phyloP scores from a whole-genome alignment of 2,329 filamentous ascomycete species.

The Teratosphaeria zuluensis region DNA sequence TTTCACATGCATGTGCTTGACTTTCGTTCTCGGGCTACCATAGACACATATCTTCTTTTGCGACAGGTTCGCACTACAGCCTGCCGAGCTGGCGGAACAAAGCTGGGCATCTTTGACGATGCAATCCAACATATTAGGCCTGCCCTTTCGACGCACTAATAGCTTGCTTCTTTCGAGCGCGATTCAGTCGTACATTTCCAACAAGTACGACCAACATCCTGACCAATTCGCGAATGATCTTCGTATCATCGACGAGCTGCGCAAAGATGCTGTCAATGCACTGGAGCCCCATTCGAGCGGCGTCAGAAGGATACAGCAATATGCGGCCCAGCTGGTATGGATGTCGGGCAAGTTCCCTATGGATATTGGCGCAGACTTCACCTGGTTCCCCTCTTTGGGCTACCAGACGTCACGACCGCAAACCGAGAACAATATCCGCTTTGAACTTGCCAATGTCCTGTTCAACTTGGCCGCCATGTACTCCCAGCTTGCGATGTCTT shows the following conservation, averaged over 20 bases:
- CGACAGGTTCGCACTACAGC: background rate
- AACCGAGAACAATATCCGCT: conserved; percentile 54
- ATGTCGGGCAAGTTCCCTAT: conserved; percentile 92
- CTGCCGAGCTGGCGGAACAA: background rate
- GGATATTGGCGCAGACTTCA: conserved; percentile 90
- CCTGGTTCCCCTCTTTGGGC: conserved; percentile 88
- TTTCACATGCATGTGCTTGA: background rate
- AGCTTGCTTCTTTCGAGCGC: conserved; percentile 68
- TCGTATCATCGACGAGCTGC: conserved; percentile 71
- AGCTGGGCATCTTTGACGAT: background rate
- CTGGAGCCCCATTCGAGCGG: conserved; percentile 81
- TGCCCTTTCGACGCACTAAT: conserved; percentile 82
- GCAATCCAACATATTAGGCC: background rate
- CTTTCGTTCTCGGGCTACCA: background rate
- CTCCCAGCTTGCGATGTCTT: conserved; percentile 76
- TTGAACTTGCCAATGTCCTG: conserved; percentile 84
- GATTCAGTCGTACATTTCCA: conserved; percentile 90
- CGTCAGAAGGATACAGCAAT: conserved; percentile 76
- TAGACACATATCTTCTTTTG: background rate
- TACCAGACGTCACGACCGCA: conserved; percentile 40
- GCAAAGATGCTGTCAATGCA: conserved; percentile 78
- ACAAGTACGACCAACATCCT: conserved; percentile 97
- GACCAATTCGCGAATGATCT: conserved; percentile 92
- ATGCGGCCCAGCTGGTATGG: conserved; percentile 89
- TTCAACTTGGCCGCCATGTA: conserved; percentile 92